phyloP scores from a whole-genome alignment of 192 early-diverging fungal species.

The Rhizoclosmatium sp. region DNA sequence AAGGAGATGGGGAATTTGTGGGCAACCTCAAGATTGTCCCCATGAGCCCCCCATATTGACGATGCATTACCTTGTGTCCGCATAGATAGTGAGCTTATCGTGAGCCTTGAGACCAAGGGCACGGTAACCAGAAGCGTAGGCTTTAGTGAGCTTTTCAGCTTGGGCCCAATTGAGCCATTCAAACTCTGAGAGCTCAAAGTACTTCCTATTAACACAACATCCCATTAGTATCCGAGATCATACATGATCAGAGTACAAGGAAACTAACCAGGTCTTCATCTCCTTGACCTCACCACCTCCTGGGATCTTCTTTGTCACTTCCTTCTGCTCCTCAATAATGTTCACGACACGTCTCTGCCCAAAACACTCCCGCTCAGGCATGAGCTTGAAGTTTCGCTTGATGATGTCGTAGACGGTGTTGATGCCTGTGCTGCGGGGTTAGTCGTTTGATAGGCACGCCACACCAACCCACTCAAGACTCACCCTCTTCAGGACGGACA shows the following conservation, averaged over 20 bases:
- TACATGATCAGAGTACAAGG: no score
- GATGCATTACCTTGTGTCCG: conserved; percentile 39
- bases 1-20: no score
- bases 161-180: conserved; percentile 83
- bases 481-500: background rate
- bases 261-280: conserved; percentile 63
- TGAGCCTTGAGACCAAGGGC: conserved; percentile 63
- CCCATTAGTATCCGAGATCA: no score
- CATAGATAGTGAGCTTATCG: conserved; percentile 55
- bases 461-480: no score
- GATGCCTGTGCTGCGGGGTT: conserved; percentile 48
- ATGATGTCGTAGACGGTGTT: conserved; percentile 20
- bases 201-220: conserved; percentile 58
- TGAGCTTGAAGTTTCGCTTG: background rate
- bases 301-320: conserved; percentile 59
- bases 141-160: conserved; percentile 55
- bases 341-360: conserved; percentile 73
- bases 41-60: background rate
- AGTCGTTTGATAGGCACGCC: no score
- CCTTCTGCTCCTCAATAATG: conserved; percentile 77
- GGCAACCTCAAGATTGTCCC: no score
- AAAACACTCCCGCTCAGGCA: conserved; percentile 46
- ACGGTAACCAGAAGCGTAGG: conserved; percentile 76
- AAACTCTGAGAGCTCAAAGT: conserved; percentile 78
- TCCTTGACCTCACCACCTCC: conserved; percentile 63